A percentile compares a stretch with the other conserved stretches of the same genome.
Conservation (phyloP, 257 asterid genomes). For the Solanum chmielewskii region DNA sequence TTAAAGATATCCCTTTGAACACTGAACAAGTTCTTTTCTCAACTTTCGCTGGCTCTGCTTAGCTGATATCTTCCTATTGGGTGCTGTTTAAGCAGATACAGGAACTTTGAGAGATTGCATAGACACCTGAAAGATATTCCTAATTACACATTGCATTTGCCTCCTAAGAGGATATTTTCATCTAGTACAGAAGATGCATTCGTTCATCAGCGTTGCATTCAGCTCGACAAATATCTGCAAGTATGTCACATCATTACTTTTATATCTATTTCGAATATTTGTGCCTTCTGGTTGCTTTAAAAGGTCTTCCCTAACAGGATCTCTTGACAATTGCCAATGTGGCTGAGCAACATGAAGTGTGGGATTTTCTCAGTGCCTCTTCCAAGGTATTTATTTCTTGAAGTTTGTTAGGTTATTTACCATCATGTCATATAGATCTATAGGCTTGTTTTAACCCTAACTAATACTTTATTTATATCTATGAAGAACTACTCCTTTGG, state of each 20-base stretch:
- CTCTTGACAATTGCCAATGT: conserved; percentile 94
- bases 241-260: conserved; percentile 29
- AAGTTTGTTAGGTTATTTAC: neutral
- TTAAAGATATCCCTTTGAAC: neutral
- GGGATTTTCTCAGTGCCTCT: conserved; percentile 93
- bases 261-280: neutral
- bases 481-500: conserved; percentile 93
- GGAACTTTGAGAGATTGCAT: conserved; percentile 96
- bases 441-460: conserved; percentile 5
- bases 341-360: conserved; percentile 99
- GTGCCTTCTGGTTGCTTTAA: conserved; percentile 11
- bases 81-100: conserved; percentile 45
- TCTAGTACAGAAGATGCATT: conserved; percentile 96
- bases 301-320: conserved; percentile 42
- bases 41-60: neutral
- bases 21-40: conserved; percentile 1
- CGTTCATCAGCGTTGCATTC: conserved; percentile 97
- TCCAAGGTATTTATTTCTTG: conserved; percentile 53
- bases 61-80: conserved; percentile 6
- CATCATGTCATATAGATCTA: neutral
- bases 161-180: conserved; percentile 98
- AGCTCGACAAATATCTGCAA: conserved; percentile 89
- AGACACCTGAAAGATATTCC: conserved; percentile 90
- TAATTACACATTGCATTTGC: conserved; percentile 85
- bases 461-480: conserved; percentile 21